Base-by-base conservation (phyloP, 1,284 basidiomycete species). In the Ganoderma lucidum region DNA sequence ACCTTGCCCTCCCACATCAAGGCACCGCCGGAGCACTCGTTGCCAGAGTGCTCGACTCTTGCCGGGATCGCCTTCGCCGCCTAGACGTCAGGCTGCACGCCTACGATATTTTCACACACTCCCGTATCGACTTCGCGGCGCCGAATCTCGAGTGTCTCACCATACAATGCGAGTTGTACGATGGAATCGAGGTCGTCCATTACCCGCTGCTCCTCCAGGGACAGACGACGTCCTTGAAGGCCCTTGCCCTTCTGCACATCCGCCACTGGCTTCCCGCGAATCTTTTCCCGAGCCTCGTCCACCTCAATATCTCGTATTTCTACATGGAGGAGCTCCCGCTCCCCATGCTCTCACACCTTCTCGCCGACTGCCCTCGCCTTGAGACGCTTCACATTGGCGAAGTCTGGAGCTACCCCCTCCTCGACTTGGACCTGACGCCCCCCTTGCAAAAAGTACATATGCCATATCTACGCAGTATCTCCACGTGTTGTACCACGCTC, bases 281-380 rank as follows among this genome's bases (percentile, higher is more conserved):
- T 35, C 56, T 19, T 10, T 70, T 70, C 48, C 69, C 69, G 9
- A 70, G 61, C 37, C 69, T 70, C 44, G 37, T 53, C 30, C 69
- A 70, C 15, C 63, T 70, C 37, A 69, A 69, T 60, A 69, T 69
- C 15, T 70, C 69, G 45, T 70, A 70, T 42, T 70, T 70, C 19
- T 70, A 55, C 62, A 66, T 64, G 62, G 69, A 70, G 58, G 64
- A 70, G 35, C 65, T 66, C 42, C 65, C 69, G 48, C 60, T 67
- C 62, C 56, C 58, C 15, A 55, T 64, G 45, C 62, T 70, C 41
- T 59, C 62, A 5, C 65, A 65, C 30, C 61, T 70, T 35, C 62
- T 70, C 39, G 56, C 62, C 17, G 66, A 56, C 12, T 64, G 62
- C 19, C 69, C 69, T 19, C 62, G 64, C 2, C 61, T 70, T 0